Conservation (phyloP, 2,329 filamentous ascomycete genomes). For the Cladorrhinum sp. region DNA sequence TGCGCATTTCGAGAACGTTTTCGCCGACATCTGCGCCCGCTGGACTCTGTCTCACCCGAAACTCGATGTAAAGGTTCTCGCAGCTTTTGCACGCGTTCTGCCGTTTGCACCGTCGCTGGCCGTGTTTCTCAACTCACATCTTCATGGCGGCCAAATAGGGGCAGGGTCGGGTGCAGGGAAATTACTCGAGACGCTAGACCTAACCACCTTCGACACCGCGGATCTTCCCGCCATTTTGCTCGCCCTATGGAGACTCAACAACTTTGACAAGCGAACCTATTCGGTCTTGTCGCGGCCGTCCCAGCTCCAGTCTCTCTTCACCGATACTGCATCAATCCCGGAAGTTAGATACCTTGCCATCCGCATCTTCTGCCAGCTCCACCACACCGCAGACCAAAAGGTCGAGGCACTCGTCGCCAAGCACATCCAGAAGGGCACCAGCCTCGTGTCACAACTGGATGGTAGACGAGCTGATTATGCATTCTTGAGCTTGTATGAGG, state of each 20-base stretch:
- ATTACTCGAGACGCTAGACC: constrained; percentile 18
- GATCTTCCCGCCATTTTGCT: constrained; percentile 51
- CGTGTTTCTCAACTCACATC: constrained; percentile 54
- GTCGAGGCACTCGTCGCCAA: constrained; percentile 67
- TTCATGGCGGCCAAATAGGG: constrained; percentile 17
- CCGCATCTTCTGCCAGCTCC: constrained; percentile 73
- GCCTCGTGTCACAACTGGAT: constrained; percentile 71
- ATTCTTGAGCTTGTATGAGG: constrained; percentile 62
- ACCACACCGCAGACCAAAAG: constrained; percentile 76
- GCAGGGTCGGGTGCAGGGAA: neutral
- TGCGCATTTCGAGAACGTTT: constrained; percentile 67
- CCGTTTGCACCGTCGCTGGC: constrained; percentile 79
- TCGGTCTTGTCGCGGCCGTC: constrained; percentile 54
- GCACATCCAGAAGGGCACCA: constrained; percentile 59
- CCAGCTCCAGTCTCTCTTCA: constrained; percentile 67
- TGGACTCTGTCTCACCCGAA: constrained; percentile 59
- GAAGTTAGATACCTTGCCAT: constrained; percentile 77
- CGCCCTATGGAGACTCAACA: constrained; percentile 74
- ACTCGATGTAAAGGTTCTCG: constrained; percentile 49
- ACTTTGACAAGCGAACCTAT: constrained; percentile 69
- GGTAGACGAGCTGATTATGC: constrained; percentile 72
- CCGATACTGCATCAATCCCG: constrained; percentile 46
- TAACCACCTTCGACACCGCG: constrained; percentile 21
- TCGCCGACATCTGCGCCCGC: constrained; percentile 78
- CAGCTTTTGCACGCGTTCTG: constrained; percentile 74